Evolutionary conservation across 2,329 filamentous ascomycete species (phyloP).

Genomic region (Trichoderma gracile): DNA sequence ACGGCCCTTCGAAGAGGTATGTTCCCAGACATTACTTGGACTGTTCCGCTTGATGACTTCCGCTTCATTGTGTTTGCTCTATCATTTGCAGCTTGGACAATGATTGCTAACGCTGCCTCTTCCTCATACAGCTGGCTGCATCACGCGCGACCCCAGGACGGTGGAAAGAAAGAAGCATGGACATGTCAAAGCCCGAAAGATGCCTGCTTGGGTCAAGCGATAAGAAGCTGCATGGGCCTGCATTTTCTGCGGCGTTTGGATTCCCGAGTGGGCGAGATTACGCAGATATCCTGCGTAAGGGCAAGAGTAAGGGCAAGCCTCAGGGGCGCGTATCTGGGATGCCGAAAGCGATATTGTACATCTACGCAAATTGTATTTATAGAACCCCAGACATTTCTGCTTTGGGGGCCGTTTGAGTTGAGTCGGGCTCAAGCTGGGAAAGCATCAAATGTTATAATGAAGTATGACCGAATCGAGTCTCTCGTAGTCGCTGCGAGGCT

Average conservation of each 20-base stretch:
- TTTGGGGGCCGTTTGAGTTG: slow-evolving; percentile 5
- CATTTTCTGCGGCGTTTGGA: slow-evolving; percentile 9
- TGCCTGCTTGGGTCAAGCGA: slow-evolving; percentile 95
- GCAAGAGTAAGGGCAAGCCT: too few relatives aligned
- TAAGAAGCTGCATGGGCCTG: slow-evolving; percentile 37
- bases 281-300: slow-evolving; percentile 10
- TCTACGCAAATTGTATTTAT: slow-evolving; percentile 24
- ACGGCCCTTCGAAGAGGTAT: slow-evolving; percentile 83
- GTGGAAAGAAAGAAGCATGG: slow-evolving; percentile 99
- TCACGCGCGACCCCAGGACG: slow-evolving; percentile 85
- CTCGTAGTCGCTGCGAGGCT: background rate
- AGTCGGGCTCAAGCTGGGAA: background rate
- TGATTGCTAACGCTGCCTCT: slow-evolving; percentile 44
- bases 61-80: background rate
- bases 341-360: slow-evolving; percentile 22
- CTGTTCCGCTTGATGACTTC: too few relatives aligned
- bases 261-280: slow-evolving; percentile 19
- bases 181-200: slow-evolving; percentile 95
- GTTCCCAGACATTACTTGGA: slow-evolving; percentile 35
- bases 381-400: slow-evolving; percentile 17
- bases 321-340: background rate
- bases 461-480: slow-evolving; percentile 7
- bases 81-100: background rate
- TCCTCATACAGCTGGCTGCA: slow-evolving; percentile 71
- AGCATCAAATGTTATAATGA: slow-evolving; percentile 13